Percentiles rank a stretch among this genome's conserved stretches.
phyloP scores from a whole-genome alignment of 371 early-diverging fungal species.

The Mucor piriformis region DNA sequence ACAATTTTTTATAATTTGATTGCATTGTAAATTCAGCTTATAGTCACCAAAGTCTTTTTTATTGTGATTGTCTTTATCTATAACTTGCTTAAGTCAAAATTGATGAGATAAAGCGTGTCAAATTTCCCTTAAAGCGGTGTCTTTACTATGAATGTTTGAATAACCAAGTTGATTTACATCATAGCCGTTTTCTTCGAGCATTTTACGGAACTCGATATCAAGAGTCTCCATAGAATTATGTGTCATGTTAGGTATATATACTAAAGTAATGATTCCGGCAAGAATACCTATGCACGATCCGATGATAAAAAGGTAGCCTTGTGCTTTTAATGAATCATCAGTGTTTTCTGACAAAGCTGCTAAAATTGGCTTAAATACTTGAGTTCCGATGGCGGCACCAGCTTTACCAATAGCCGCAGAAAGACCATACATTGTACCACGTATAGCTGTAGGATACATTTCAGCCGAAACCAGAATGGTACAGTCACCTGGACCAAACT shows the following conservation, averaged over 20 bases:
- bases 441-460: constrained; percentile 59
- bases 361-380: constrained; percentile 47
- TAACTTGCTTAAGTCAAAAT: too few species aligned
- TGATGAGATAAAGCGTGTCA: too few species aligned
- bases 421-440: constrained; percentile 68
- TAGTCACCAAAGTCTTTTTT: too few species aligned
- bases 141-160: too few species aligned
- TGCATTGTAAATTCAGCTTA: too few species aligned
- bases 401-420: constrained; percentile 61
- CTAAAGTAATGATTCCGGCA: constrained; percentile 36
- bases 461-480: constrained; percentile 53
- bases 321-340: constrained; percentile 26
- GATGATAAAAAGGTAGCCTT: constrained; percentile 31
- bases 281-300: constrained; percentile 42
- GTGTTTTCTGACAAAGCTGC: constrained; percentile 37
- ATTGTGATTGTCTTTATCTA: too few species aligned
- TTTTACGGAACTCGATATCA: constrained; percentile 47
- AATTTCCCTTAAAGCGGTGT: too few species aligned
- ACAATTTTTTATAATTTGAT: too few species aligned
- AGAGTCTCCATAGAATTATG: constrained; percentile 53
- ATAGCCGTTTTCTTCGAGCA: too few species aligned
- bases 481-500: constrained; percentile 62
- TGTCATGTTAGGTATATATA: constrained; percentile 37
- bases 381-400: constrained; percentile 55
- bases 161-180: too few species aligned